Evolutionary conservation across 2,329 filamentous ascomycete genomes (phyloP).

Genomic region (Sporothrix pseudoabietina): DNA sequence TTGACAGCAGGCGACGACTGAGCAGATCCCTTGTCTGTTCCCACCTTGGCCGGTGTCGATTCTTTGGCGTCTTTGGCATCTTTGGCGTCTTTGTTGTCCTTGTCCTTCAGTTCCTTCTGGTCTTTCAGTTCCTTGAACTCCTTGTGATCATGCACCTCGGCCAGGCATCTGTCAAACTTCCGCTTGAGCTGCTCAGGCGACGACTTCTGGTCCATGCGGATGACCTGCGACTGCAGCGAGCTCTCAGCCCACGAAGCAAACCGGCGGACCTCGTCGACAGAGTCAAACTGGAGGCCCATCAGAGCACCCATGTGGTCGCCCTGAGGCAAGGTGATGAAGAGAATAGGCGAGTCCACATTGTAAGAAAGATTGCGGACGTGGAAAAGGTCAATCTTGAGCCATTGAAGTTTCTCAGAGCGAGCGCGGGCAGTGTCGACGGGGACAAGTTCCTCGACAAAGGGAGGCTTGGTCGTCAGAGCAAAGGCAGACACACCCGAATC

Average conservation of each 20-base stretch:
- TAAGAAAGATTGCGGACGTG: not conserved
- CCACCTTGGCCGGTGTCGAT: not conserved
- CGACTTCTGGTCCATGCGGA: not conserved
- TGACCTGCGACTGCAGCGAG: not conserved
- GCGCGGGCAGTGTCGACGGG: not conserved
- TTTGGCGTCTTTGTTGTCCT: not conserved
- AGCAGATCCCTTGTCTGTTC: not conserved
- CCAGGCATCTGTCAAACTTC: slow-evolving; percentile 12
- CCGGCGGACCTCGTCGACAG: slow-evolving; percentile 8
- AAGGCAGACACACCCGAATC: not conserved
- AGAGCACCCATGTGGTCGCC: not conserved
- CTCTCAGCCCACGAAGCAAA: slow-evolving; percentile 19
- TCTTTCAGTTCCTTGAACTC: not conserved
- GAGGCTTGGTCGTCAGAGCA: slow-evolving; percentile 1
- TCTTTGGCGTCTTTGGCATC: not conserved
- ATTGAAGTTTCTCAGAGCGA: not conserved
- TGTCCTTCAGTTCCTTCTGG: not conserved
- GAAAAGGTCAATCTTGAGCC: slow-evolving; percentile 25
- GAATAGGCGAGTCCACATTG: slow-evolving; percentile 8
- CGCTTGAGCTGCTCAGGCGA: not conserved
- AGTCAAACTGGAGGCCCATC: slow-evolving; percentile 29
- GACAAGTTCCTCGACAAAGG: not conserved
- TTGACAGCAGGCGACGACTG: not conserved
- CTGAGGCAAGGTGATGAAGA: slow-evolving; percentile 14
- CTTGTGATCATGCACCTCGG: slow-evolving; percentile 12